A percentile compares a stretch with the other conserved stretches of the same genome.
Conservation (phyloP, 176 grass and related monocot genomes). For the Pharus latifolius region DNA sequence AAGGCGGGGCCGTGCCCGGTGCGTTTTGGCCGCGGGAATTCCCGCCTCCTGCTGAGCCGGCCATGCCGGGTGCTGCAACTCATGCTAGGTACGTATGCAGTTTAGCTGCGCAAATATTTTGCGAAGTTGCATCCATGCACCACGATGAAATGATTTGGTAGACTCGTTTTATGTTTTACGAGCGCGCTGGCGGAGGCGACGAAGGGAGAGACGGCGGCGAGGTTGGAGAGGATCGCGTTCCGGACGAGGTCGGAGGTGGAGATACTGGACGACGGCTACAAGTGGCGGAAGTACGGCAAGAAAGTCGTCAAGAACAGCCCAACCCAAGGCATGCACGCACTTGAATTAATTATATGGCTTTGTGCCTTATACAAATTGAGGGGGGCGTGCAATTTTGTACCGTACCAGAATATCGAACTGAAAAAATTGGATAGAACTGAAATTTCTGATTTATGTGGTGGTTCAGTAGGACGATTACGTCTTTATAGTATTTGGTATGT, state of each 20-base stretch:
- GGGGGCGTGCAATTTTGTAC: no score
- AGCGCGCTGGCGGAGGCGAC: not conserved
- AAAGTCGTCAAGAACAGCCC: slow-evolving; percentile 75
- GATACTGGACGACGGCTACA: slow-evolving; percentile 57
- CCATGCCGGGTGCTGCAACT: not conserved
- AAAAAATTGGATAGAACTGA: no score
- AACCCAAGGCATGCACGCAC: slow-evolving; percentile 29
- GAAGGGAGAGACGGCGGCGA: not conserved
- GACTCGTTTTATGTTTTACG: slow-evolving; percentile 1
- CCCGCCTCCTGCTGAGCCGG: not conserved
- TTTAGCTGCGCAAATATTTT: no score
- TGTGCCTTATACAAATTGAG: no score
- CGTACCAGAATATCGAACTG: no score
- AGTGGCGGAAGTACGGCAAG: slow-evolving; percentile 76
- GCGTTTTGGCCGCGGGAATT: not conserved
- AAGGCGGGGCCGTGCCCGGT: not conserved
- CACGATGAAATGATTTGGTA: no score
- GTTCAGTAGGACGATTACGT: no score
- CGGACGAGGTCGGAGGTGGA: slow-evolving; percentile 51
- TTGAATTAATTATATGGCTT: not conserved
- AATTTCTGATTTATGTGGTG: no score
- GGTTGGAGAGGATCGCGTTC: slow-evolving; percentile 46
- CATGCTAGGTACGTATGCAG: slow-evolving; percentile 13
- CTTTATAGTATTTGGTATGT: no score
- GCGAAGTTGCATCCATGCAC: no score